These are phyloP conservation scores for Aspergillus sp. DNA, from an alignment of 2,329 filamentous ascomycete species.

Conservation along the genomic window DNA sequence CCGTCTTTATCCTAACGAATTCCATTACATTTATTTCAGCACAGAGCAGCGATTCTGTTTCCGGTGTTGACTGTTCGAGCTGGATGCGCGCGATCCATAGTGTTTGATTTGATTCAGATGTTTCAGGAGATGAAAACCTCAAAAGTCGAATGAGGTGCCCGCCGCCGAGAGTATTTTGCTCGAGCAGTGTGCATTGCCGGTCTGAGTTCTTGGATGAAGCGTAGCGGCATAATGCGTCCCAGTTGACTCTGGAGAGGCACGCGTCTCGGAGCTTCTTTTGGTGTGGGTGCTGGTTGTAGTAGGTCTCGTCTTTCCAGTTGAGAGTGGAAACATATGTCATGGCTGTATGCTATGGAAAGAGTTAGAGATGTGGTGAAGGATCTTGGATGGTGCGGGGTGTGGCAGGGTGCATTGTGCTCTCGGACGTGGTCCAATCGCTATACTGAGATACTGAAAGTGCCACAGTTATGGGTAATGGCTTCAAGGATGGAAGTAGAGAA, in stretches of 20 bases:
- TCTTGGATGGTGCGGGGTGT: too few relatives aligned
- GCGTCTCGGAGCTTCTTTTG: background rate
- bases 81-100: constrained; percentile 7
- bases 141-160: constrained; percentile 6
- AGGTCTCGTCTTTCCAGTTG: background rate
- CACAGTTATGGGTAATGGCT: too few relatives aligned
- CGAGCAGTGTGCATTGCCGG: constrained; percentile 1
- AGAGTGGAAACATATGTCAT: background rate
- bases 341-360: too few relatives aligned
- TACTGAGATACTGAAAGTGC: too few relatives aligned
- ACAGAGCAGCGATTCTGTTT: background rate
- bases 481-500: too few relatives aligned
- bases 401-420: too few relatives aligned
- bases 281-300: background rate
- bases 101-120: background rate
- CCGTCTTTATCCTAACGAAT: background rate
- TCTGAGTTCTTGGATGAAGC: constrained; percentile 5
- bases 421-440: too few relatives aligned
- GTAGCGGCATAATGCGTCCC: constrained; percentile 4
- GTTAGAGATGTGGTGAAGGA: too few relatives aligned
- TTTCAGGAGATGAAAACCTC: background rate
- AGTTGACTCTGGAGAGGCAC: constrained; percentile 4
- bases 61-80: constrained; percentile 1
- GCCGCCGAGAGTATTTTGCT: constrained; percentile 1
- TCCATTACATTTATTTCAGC: constrained; percentile 8